Evolutionary conservation across 2,329 filamentous ascomycete species (phyloP), one percentile per base, ranked within the genome.

Genomic region (Canariomyces notabilis): DNA sequence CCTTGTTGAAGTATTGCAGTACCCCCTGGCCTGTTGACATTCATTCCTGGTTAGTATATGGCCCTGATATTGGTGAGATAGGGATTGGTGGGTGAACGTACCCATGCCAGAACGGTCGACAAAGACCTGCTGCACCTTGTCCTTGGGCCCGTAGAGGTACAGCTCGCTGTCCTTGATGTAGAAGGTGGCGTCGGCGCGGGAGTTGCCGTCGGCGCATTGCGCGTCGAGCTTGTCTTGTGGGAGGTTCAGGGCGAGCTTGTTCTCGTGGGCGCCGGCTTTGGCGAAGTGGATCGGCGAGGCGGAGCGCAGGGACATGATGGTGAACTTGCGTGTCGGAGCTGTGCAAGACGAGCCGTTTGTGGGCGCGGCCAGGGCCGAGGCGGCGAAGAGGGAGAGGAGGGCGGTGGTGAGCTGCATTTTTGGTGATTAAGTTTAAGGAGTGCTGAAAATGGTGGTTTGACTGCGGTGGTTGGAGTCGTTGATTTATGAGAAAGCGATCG

Each of bases 81-180:
- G 37, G 37, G 21, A 26, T 26, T 11, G 21, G 29, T 31, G 20
- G 14, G 46, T 26, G n/a, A n/a, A n/a, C n/a, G n/a, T 49, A 52
- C 50, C 73, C 76, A 80, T 79, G 57, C 76, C 77, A 37, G 74
- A 78, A 36, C 73, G 72, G 61, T 82, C 77, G 33, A 72, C 72
- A 52, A 58, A 81, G 41, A 76, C 48, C 55, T 73, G 63, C 65
- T 82, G 79, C 2, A 64, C 62, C 26, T 53, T 65, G 4, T 62
- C 65, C 18, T 64, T 63, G 20, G 57, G 53, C 26, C 67, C 69
- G 62, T 72, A 79, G 23, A 83, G 58, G 59, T 61, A 71, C 21
- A 79, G 68, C 36, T 66, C 65, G 37, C 65, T 66, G 37, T 74
- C 64, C 33, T 67, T 42, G 54, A 80, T 62, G 53, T 65, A 64